A percentile compares a stretch with the other conserved stretches of the same genome.
These are phyloP conservation scores for Urochloa ruziziensis DNA, from an alignment of 176 grass and related monocot genomes.

Conservation along the genomic window DNA sequence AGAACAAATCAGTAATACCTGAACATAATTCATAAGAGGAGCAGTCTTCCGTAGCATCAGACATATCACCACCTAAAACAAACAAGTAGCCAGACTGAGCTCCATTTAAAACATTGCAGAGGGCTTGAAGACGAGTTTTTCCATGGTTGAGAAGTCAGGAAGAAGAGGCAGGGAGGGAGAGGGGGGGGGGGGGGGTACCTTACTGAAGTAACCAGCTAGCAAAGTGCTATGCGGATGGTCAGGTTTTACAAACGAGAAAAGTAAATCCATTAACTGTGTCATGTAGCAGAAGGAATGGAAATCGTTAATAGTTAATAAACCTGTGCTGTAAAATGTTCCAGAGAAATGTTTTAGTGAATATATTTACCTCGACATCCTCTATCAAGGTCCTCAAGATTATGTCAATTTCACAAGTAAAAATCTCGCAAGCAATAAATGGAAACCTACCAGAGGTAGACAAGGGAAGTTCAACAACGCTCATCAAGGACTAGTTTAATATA, in stretches of 20 bases:
- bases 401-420: slow-evolving; percentile 91
- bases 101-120: background rate
- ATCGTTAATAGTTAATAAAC: slow-evolving; percentile 13
- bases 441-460: slow-evolving; percentile 48
- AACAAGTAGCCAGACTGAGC: slow-evolving; percentile 5
- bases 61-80: slow-evolving; percentile 71
- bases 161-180: background rate
- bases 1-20: slow-evolving; percentile 47
- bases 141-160: background rate
- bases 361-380: slow-evolving; percentile 78
- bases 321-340: slow-evolving; percentile 11
- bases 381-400: slow-evolving; percentile 80
- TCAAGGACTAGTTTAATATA: slow-evolving; percentile 8
- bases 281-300: slow-evolving; percentile 21
- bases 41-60: slow-evolving; percentile 73
- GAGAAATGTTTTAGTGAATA: background rate
- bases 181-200: slow-evolving; percentile 42
- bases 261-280: slow-evolving; percentile 71
- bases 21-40: slow-evolving; percentile 68
- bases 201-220: slow-evolving; percentile 85
- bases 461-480: slow-evolving; percentile 22
- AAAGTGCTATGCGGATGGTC: slow-evolving; percentile 62
- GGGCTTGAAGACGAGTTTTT: background rate
- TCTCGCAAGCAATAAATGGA: slow-evolving; percentile 89
- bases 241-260: slow-evolving; percentile 81